Conservation (phyloP, 2,329 filamentous ascomycete genomes). For the Cadophora luteo-olivacea region DNA sequence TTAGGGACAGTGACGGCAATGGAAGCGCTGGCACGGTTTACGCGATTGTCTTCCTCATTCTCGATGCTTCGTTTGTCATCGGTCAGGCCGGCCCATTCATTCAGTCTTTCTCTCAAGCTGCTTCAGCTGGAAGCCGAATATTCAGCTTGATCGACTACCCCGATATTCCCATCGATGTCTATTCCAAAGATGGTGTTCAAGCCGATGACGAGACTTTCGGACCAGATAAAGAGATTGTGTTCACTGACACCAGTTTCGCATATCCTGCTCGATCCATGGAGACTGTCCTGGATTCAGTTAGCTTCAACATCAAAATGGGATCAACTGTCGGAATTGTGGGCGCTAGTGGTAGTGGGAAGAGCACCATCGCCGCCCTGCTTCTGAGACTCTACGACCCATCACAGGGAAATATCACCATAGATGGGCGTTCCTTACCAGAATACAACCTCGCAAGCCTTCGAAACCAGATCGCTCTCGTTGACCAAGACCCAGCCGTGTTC, state of each 20-base stretch:
- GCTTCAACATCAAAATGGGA: constrained; percentile 43
- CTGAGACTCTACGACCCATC: constrained; percentile 55
- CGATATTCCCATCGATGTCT: constrained; percentile 47
- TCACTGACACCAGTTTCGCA: constrained; percentile 45
- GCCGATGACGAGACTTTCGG: constrained; percentile 35
- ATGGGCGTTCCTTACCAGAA: constrained; percentile 33
- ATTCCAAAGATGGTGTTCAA: constrained; percentile 35
- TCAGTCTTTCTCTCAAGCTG: constrained; percentile 47
- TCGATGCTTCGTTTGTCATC: constrained; percentile 52
- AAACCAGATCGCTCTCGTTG: constrained; percentile 35
- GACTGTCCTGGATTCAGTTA: constrained; percentile 43
- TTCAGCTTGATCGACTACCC: constrained; percentile 52
- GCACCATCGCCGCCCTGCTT: constrained; percentile 50
- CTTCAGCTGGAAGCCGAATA: constrained; percentile 54
- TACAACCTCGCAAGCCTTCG: constrained; percentile 37
- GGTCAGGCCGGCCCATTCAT: constrained; percentile 37
- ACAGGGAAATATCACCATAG: constrained; percentile 49
- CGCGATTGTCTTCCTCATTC: constrained; percentile 59
- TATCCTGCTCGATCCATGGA: constrained; percentile 44
- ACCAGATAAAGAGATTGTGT: constrained; percentile 39
- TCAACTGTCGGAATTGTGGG: constrained; percentile 52
- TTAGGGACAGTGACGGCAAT: constrained; percentile 39
- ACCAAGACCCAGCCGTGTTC: constrained; percentile 40
- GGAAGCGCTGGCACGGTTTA: constrained; percentile 56
- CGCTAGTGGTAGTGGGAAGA: constrained; percentile 51